Evolutionary conservation across 306 rosid genomes (phyloP).

Genomic region (Dalbergia cochinchinensis): DNA sequence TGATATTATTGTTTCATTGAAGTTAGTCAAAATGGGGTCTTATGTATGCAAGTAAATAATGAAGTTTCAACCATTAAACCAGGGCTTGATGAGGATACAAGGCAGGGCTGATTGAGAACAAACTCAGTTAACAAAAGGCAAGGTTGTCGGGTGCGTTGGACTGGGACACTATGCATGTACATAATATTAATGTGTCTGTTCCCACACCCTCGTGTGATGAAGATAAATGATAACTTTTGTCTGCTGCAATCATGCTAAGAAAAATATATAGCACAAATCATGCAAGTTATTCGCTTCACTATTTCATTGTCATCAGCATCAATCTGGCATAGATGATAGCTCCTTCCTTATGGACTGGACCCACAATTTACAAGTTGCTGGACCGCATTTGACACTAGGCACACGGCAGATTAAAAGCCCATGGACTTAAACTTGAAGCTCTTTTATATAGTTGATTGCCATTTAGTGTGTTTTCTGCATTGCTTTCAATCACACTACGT

Average conservation of each 20-base stretch:
- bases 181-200: constrained; percentile 6
- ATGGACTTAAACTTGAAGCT: not conserved
- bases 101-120: constrained; percentile 26
- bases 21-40: constrained; percentile 22
- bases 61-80: not conserved
- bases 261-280: constrained; percentile 12
- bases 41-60: no score
- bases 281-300: not conserved
- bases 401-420: not conserved
- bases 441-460: not conserved
- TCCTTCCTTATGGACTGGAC: constrained; percentile 4
- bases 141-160: constrained; percentile 41
- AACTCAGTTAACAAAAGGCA: constrained; percentile 15
- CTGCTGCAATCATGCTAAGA: constrained; percentile 40
- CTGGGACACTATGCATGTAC: not conserved
- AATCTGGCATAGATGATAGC: not conserved
- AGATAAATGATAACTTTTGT: constrained; percentile 35
- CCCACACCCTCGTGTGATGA: constrained; percentile 44
- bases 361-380: constrained; percentile 2
- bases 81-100: not conserved
- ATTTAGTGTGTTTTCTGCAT: not conserved
- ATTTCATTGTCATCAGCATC: not conserved
- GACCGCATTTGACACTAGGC: constrained; percentile 1
- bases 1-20: constrained; percentile 8
- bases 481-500: constrained; percentile 20